Conservation (phyloP, 2,329 filamentous ascomycete species). For the Malbranchea zuffiana region DNA sequence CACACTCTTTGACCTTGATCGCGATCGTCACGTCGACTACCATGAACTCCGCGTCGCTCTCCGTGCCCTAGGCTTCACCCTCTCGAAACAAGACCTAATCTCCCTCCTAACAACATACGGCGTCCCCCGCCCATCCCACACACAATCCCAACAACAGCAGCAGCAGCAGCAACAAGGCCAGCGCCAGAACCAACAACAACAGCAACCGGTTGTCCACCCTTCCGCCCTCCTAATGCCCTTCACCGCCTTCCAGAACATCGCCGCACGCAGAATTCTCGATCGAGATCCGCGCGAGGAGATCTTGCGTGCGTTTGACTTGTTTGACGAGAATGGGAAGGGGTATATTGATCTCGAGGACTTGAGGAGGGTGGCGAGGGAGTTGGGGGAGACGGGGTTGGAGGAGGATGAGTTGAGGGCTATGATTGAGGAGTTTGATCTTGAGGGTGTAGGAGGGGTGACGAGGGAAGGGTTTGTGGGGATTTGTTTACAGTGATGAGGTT, state of each 20-base stretch:
- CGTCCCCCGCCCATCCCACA: slow-evolving; percentile 45
- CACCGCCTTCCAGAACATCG: slow-evolving; percentile 61
- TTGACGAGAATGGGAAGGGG: slow-evolving; percentile 86
- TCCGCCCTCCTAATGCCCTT: slow-evolving; percentile 62
- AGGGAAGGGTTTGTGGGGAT: slow-evolving; percentile 57
- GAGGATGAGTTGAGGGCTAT: slow-evolving; percentile 89
- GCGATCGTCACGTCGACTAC: slow-evolving; percentile 88
- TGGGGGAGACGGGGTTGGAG: slow-evolving; percentile 76
- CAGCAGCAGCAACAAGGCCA: slow-evolving; percentile 17
- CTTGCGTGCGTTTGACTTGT: slow-evolving; percentile 78
- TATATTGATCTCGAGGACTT: slow-evolving; percentile 83
- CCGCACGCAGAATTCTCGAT: slow-evolving; percentile 67
- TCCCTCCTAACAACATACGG: slow-evolving; percentile 72
- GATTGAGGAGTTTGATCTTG: slow-evolving; percentile 96
- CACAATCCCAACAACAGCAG: slow-evolving; percentile 27
- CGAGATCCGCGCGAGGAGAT: slow-evolving; percentile 88
- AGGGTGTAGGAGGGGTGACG: slow-evolving; percentile 70
- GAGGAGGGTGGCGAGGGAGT: slow-evolving; percentile 72
- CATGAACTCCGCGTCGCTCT: slow-evolving; percentile 96
- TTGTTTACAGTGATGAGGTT: slow-evolving; percentile 42
- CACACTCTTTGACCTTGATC: slow-evolving; percentile 90
- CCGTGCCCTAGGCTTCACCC: slow-evolving; percentile 86
- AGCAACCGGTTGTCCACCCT: slow-evolving; percentile 42
- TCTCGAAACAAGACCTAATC: slow-evolving; percentile 76
- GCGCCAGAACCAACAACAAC: slow-evolving; percentile 31